Conservation (phyloP, 768 basidiomycete species). For the Sistotremastrum suecicum region DNA sequence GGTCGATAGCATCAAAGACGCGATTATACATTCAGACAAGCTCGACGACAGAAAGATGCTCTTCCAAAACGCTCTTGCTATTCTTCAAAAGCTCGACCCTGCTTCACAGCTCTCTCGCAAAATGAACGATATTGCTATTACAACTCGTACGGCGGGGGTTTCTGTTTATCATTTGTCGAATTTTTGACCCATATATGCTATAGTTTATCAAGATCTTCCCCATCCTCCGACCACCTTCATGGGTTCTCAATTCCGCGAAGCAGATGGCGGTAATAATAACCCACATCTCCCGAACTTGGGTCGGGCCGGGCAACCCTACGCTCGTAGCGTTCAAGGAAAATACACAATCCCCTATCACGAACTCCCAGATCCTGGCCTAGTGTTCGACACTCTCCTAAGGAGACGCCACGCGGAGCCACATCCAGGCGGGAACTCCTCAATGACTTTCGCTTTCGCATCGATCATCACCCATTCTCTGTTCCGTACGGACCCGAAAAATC, state of each 20-base stretch:
- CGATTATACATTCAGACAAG: conserved; percentile 10
- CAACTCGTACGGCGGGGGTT: too few relatives aligned
- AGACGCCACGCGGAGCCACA: conserved; percentile 3
- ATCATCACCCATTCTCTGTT: conserved; percentile 9
- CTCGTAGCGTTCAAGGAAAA: too few relatives aligned
- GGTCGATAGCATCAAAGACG: conserved; percentile 6
- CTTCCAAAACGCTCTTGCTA: conserved; percentile 16
- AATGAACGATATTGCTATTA: too few relatives aligned
- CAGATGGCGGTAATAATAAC: too few relatives aligned
- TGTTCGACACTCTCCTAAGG: too few relatives aligned
- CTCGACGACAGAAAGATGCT: conserved; percentile 29
- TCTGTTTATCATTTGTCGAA: too few relatives aligned
- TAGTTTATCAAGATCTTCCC: conserved; percentile 4
- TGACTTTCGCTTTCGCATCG: conserved; percentile 13
- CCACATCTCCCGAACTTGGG: too few relatives aligned
- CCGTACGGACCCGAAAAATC: conserved; percentile 27
- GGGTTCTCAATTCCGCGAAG: too few relatives aligned
- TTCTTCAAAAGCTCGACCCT: conserved; percentile 9
- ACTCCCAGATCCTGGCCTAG: too few relatives aligned
- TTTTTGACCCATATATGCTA: conserved; percentile 13
- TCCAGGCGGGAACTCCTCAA: conserved; percentile 11
- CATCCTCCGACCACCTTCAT: not conserved
- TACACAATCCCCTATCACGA: too few relatives aligned
- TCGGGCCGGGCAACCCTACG: too few relatives aligned
- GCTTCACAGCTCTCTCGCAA: too few relatives aligned